These are phyloP conservation scores for Saccharum spontaneum DNA, from an alignment of 176 grass and related monocot species.

Conservation along the genomic window DNA sequence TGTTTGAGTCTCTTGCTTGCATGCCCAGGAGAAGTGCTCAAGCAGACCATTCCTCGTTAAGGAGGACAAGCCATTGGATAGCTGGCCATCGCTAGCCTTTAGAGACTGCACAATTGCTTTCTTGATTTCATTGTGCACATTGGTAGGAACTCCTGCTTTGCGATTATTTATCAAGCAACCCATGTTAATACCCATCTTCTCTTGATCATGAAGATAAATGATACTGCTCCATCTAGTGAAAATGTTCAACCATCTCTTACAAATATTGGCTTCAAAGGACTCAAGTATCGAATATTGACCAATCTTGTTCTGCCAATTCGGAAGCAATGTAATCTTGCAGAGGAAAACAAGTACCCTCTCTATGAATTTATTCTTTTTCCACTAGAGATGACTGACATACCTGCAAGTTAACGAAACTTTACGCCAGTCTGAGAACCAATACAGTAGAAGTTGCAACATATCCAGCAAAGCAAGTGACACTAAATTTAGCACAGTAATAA, in stretches of 20 bases:
- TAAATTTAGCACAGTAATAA: background rate
- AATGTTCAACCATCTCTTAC: background rate
- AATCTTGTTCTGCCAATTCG: conserved; percentile 17
- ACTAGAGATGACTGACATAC: background rate
- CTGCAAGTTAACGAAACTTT: conserved; percentile 12
- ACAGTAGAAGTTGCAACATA: background rate
- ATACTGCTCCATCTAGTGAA: background rate
- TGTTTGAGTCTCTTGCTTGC: background rate
- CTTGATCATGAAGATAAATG: background rate
- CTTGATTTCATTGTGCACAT: background rate
- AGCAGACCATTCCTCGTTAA: background rate
- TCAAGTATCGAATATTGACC: conserved; percentile 13
- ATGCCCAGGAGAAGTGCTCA: conserved; percentile 24
- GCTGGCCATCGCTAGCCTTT: background rate
- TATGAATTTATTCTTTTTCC: background rate
- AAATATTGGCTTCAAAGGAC: background rate
- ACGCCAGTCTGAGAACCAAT: background rate
- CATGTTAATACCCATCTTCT: conserved; percentile 10
- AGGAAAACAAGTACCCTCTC: background rate
- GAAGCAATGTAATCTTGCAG: background rate
- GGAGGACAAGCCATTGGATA: conserved; percentile 17
- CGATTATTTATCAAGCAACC: background rate
- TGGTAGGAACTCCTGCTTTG: background rate
- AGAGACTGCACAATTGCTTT: background rate
- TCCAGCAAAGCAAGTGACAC: conserved; percentile 1